These are phyloP conservation scores for Mycena belliarum DNA, from an alignment of 768 basidiomycete species.

Conservation along the genomic window DNA sequence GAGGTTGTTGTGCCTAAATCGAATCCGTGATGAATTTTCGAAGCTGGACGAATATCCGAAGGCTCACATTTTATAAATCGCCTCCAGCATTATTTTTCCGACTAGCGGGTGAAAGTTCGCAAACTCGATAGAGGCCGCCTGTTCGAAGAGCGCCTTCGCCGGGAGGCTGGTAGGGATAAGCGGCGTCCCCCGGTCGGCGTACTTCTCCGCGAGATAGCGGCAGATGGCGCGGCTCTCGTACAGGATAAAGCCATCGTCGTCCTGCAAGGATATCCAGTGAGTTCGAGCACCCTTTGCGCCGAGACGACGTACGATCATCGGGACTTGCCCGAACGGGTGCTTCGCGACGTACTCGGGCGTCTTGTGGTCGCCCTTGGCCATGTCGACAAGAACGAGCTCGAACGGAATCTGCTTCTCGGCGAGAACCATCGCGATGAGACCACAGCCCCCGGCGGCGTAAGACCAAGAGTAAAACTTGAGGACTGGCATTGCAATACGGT, in stretches of 20 bases:
- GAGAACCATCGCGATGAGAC: too few species aligned
- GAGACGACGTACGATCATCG: too few species aligned
- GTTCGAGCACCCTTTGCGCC: too few species aligned
- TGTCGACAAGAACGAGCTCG: too few species aligned
- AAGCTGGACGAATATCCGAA: neutral
- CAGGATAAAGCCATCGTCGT: constrained; percentile 49
- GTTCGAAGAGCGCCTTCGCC: constrained; percentile 30
- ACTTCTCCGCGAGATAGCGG: constrained; percentile 47
- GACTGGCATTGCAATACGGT: too few species aligned
- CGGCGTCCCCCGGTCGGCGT: constrained; percentile 36
- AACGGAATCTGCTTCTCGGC: too few species aligned
- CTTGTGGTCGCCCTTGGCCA: too few species aligned
- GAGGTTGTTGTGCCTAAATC: constrained; percentile 14
- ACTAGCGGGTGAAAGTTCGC: constrained; percentile 2
- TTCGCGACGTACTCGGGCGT: too few species aligned
- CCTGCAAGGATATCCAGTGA: too few species aligned
- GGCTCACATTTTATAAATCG: constrained; percentile 14
- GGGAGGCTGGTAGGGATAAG: constrained; percentile 37
- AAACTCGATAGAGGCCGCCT: constrained; percentile 15
- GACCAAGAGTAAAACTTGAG: too few species aligned
- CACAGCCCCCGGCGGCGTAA: too few species aligned
- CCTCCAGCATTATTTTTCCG: neutral
- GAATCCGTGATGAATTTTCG: neutral
- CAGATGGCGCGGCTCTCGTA: constrained; percentile 50
- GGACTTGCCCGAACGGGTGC: too few species aligned